phyloP scores from a whole-genome alignment of 164 flowering plant genomes.

The Kalanchoe fedtschenkoi region DNA sequence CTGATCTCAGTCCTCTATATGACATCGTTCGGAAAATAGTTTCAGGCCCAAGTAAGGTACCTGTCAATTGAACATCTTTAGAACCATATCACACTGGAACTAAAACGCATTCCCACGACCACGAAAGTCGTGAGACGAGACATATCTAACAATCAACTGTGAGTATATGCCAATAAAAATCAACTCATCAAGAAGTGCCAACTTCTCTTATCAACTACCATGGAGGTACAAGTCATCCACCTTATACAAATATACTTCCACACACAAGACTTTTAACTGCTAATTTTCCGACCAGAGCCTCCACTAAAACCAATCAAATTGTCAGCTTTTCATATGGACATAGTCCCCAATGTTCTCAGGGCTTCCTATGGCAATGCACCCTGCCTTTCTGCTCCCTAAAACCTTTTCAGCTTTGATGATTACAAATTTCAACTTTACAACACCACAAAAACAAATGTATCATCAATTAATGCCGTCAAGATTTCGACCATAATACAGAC shows the following conservation, averaged over 20 bases:
- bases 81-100: no score
- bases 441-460: no score
- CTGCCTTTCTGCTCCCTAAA: not conserved
- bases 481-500: no score
- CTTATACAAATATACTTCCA: not conserved
- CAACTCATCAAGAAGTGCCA: not conserved
- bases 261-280: not conserved
- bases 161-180: not conserved
- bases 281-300: not conserved
- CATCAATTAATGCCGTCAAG: no score
- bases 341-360: not conserved
- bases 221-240: not conserved
- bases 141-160: no score
- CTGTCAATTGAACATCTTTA: no score
- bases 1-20: conserved; percentile 32
- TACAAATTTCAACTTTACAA: no score
- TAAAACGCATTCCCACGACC: not conserved
- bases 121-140: not conserved
- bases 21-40: conserved; percentile 24
- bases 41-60: not conserved
- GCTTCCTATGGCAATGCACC: not conserved
- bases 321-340: not conserved
- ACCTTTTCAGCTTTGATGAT: no score
- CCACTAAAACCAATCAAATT: conserved; percentile 2
- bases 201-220: not conserved